phyloP scores from a whole-genome alignment of 1,139 yeast genomes.

The Cylindricascospora bacillispora region DNA sequence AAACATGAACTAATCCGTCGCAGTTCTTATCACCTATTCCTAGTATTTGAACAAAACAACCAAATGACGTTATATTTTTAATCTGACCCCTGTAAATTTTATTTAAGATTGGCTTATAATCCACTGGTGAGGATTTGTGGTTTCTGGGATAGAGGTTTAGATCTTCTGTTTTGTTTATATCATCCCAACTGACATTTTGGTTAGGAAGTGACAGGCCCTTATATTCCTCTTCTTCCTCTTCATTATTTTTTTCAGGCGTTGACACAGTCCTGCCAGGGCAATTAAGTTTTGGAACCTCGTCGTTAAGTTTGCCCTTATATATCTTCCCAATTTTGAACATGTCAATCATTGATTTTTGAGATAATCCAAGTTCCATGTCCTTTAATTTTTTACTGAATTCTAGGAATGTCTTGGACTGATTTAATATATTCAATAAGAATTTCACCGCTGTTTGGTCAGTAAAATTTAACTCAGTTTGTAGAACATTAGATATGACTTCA shows the following conservation, averaged over 20 bases:
- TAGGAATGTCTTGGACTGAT: slow-evolving; percentile 25
- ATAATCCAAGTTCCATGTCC: slow-evolving; percentile 55
- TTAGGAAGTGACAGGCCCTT: slow-evolving; percentile 11
- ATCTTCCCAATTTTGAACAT: no score
- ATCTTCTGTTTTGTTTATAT: slow-evolving; percentile 9
- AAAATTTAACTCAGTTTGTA: slow-evolving; percentile 14
- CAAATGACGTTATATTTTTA: slow-evolving; percentile 49
- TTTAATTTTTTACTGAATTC: slow-evolving; percentile 34
- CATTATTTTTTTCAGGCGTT: slow-evolving; percentile 14
- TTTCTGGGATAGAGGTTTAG: no score
- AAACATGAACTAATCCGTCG: slow-evolving; percentile 67
- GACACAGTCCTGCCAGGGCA: no score
- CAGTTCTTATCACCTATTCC: slow-evolving; percentile 26
- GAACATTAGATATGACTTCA: not conserved
- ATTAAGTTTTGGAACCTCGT: no score
- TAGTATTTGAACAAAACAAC: slow-evolving; percentile 56
- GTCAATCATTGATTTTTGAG: no score
- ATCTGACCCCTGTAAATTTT: slow-evolving; percentile 50
- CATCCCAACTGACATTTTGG: slow-evolving; percentile 12
- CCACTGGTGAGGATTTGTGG: slow-evolving; percentile 8
- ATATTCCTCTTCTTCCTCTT: slow-evolving; percentile 6
- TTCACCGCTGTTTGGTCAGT: slow-evolving; percentile 42
- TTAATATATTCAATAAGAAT: slow-evolving; percentile 41
- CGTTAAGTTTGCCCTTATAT: no score
- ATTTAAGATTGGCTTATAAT: slow-evolving; percentile 29